Evolutionary conservation across 2,329 filamentous ascomycete genomes (phyloP), one percentile per base, ranked within the genome.

Genomic region (Fonsecaea erecta): DNA sequence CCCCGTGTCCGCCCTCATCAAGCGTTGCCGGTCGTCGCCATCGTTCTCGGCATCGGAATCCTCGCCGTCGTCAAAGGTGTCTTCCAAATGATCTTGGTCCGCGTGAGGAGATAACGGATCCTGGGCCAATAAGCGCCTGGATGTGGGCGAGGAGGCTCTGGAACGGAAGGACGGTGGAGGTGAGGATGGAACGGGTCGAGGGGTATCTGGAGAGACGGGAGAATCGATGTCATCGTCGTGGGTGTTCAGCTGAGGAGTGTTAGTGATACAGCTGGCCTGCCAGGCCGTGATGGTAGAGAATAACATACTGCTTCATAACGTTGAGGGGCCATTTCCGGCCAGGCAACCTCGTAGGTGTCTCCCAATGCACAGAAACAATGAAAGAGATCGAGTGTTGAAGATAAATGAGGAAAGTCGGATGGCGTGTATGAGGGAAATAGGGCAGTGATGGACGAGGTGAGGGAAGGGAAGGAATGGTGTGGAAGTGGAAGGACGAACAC

Each of bases 11-110:
- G 88, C 87, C 71, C 91, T 88, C 82, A 97, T 93, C 73, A 98
- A 80, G 70, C 93, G 88, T 79, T 95, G 92, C 71, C 93, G 86
- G 77, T 97, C 92, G 76, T 96, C 92, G 65, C 90, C 89, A 72
- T 91, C 90, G 74, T 88, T 82, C 67, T 88, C 86, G 62, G 84
- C 88, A 68, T 90, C 90, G 37, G 82, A 84, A 67, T 90, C 91
- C 68, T 89, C 90, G 71, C 90, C 90, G 74, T 90, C 87, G 75
- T 92, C 94, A 77, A 99, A 99, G 0, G 95, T 93, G 75, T 98
- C 94, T 72, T 91, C 92, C 14, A 99, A 85, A 37, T 60, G 57
- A n/a, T 91, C 89, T 67, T 90, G 84, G 73, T 97, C 88, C 66
- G 92, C 90, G 64, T 86, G 82, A 71, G 78, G 80, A 61, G 77